These are phyloP conservation scores for Neurospora pannonica DNA, from an alignment of 495 filamentous ascomycete genomes.

Conservation along the genomic window DNA sequence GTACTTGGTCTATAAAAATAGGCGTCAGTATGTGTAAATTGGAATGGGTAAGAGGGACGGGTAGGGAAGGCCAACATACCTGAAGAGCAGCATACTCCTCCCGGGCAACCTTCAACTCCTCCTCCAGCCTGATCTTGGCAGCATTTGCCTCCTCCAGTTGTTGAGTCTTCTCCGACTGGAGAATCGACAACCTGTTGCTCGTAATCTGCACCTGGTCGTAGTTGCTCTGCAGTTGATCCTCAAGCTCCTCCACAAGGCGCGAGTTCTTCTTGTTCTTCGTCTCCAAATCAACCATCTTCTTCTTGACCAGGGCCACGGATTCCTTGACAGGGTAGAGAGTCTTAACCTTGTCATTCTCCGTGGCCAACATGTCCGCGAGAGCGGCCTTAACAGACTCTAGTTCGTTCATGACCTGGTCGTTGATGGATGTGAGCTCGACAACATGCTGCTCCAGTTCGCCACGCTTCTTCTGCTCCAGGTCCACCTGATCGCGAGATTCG, in stretches of 20 bases:
- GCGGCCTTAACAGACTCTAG: conserved; percentile 41
- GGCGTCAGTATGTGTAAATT: conserved; percentile 18
- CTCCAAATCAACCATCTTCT: conserved; percentile 58
- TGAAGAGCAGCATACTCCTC: conserved; percentile 56
- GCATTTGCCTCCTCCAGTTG: conserved; percentile 49
- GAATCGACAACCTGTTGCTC: conserved; percentile 62
- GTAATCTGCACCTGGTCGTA: conserved; percentile 85
- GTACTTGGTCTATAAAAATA: conserved; percentile 48
- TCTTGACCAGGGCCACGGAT: conserved; percentile 62
- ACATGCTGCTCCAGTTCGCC: conserved; percentile 39
- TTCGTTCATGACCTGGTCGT: conserved; percentile 46
- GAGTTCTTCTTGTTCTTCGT: conserved; percentile 71
- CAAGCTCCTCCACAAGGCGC: conserved; percentile 85
- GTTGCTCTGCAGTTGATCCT: conserved; percentile 91
- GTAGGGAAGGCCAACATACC: conserved; percentile 36
- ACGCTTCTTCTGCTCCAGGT: conserved; percentile 47
- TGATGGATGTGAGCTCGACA: conserved; percentile 41
- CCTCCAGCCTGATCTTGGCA: conserved; percentile 38
- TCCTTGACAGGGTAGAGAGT: conserved; percentile 51
- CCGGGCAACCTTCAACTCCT: conserved; percentile 52
- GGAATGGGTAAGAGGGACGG: background rate
- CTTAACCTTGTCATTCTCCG: conserved; percentile 31
- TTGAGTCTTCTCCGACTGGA: conserved; percentile 59
- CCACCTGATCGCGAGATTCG: conserved; percentile 36
- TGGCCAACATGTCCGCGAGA: conserved; percentile 34